Conservation (phyloP, 306 rosid genomes). For the Citrullus colocynthis region DNA sequence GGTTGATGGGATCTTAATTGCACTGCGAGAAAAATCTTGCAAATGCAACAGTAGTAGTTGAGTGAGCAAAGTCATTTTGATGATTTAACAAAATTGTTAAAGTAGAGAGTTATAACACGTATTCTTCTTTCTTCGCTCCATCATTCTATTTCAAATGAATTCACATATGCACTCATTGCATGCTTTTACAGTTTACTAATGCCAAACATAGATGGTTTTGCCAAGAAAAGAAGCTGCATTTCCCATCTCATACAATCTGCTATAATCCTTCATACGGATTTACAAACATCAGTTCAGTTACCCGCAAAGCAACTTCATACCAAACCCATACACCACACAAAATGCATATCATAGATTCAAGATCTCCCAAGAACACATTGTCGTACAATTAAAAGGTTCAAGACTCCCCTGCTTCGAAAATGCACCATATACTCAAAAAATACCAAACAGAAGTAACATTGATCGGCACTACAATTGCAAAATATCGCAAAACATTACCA, state of each 20-base stretch:
- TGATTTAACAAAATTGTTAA: neutral
- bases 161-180: neutral
- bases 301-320: neutral
- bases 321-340: neutral
- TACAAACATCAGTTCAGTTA: neutral
- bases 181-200: neutral
- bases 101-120: neutral
- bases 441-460: neutral
- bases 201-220: neutral
- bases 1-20: neutral
- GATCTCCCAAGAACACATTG: neutral
- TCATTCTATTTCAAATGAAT: neutral
- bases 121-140: neutral
- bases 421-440: constrained; percentile 2
- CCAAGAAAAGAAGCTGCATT: neutral
- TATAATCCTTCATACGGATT: neutral
- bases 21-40: neutral
- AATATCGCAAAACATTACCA: constrained; percentile 20
- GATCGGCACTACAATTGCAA: constrained; percentile 10
- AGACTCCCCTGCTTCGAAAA: neutral
- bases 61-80: neutral
- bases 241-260: neutral
- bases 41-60: neutral
- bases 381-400: neutral
- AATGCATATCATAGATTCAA: neutral